These are phyloP conservation scores for Lactarius tabidus DNA, from an alignment of 768 basidiomycete genomes.

Conservation along the genomic window DNA sequence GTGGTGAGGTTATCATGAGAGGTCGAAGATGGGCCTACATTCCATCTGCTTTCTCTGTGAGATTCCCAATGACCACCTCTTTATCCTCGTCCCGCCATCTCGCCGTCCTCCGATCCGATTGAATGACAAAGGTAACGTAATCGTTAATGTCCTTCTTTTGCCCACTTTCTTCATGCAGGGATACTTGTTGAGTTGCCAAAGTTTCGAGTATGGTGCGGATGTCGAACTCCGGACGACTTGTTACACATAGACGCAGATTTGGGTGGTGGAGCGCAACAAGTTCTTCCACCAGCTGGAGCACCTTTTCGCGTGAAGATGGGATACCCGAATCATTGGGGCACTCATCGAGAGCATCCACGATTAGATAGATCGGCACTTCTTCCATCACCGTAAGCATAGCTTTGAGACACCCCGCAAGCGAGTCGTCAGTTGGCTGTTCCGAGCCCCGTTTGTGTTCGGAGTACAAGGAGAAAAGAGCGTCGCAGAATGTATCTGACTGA, in stretches of 20 bases:
- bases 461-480: neutral
- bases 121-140: neutral
- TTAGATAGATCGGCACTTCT: too few relatives aligned
- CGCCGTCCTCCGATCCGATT: neutral
- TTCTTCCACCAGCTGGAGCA: neutral
- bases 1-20: too few relatives aligned
- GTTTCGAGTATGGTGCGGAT: neutral
- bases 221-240: neutral
- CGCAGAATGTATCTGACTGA: neutral
- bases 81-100: neutral
- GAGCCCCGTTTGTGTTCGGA: neutral
- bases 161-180: neutral
- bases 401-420: too few relatives aligned
- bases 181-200: neutral
- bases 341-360: too few relatives aligned
- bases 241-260: neutral
- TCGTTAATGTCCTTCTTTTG: neutral
- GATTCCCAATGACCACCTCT: neutral
- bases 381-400: too few relatives aligned
- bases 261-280: neutral
- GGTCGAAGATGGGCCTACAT: too few relatives aligned
- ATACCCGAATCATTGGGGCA: neutral
- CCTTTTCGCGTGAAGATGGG: neutral
- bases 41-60: neutral
- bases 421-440: neutral